Base-by-base conservation (phyloP, 805 yeast species). In the Starmerella scarabaei region DNA sequence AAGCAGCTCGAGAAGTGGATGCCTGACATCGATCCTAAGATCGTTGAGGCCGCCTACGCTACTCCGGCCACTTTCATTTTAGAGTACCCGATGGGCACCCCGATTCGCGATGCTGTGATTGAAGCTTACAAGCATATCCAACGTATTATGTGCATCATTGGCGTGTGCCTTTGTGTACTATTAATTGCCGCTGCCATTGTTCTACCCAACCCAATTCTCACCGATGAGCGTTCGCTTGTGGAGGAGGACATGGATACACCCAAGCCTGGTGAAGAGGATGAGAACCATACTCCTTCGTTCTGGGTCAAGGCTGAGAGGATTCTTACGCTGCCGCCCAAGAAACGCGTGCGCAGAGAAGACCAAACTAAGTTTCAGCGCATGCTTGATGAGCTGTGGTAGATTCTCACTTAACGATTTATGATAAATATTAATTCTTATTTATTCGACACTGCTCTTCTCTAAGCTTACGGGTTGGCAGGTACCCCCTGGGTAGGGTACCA, bases 41-140 rank as follows among this genome's bases (percentile, higher is more conserved):
- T 68, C n/a, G 73, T 73, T 7, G 47, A 58, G 0, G 44, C 40
- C 2, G 77, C 75, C 12, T 76, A 75, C 51, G 64, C 63, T 2
- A 57, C 66, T 15, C 85, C 85, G 26, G 66, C 67, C 47, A 57
- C 65, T 0, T 76, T 72, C 48, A 63, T 70, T 36, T 43, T 53
- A 2, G 50, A 51, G 0, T 66, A 75, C 52, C 55, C 73, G 1
- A 75, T 81, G 80, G 84, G 75, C 2, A 63, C 81, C 1, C 71
- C 77, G 15, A 72, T 67, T 43, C 71, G 88, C 58, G 54, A 53
- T 2, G 77, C 72, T 3, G 65, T 75, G 37, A 78, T 75, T 3
- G 58, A 53, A 35, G 69, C 80, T 2, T 80, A 79, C 56, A 68
- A 68, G 42, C 61, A 73, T 41, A 67, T 75, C 36, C 86, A 79